These are phyloP conservation scores for Tuber calosporum DNA, from an alignment of 495 filamentous ascomycete species.

Conservation along the genomic window DNA sequence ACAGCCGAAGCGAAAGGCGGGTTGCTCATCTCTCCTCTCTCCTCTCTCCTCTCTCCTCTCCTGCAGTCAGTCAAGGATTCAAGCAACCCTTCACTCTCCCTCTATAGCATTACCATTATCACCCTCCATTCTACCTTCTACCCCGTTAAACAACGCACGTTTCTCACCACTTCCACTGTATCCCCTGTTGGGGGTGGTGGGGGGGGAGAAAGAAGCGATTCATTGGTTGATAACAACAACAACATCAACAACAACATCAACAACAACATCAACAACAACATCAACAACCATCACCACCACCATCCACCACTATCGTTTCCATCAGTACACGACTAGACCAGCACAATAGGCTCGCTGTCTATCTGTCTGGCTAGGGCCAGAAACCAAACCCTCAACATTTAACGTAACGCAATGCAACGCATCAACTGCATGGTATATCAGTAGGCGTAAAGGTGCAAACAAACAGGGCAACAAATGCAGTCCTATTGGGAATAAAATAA, in stretches of 20 bases:
- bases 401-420: not conserved
- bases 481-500: not conserved
- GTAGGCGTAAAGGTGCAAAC: conserved; percentile 2
- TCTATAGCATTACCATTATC: conserved; percentile 3
- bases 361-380: not conserved
- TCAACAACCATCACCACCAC: not conserved
- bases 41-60: not conserved
- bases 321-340: not conserved
- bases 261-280: not conserved
- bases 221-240: not conserved
- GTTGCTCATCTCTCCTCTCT: not conserved
- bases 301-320: not conserved
- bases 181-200: not conserved
- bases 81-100: not conserved
- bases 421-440: not conserved
- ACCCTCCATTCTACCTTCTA: not conserved
- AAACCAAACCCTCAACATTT: not conserved
- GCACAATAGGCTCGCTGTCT: not conserved
- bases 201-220: not conserved
- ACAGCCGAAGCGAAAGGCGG: not conserved
- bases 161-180: not conserved
- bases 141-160: conserved; percentile 1
- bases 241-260: not conserved
- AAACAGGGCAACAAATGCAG: conserved; percentile 2
- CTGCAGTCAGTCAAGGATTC: not conserved